These are phyloP conservation scores for Berkeleyomyces basicola DNA, from an alignment of 2,329 filamentous ascomycete species.

Conservation along the genomic window DNA sequence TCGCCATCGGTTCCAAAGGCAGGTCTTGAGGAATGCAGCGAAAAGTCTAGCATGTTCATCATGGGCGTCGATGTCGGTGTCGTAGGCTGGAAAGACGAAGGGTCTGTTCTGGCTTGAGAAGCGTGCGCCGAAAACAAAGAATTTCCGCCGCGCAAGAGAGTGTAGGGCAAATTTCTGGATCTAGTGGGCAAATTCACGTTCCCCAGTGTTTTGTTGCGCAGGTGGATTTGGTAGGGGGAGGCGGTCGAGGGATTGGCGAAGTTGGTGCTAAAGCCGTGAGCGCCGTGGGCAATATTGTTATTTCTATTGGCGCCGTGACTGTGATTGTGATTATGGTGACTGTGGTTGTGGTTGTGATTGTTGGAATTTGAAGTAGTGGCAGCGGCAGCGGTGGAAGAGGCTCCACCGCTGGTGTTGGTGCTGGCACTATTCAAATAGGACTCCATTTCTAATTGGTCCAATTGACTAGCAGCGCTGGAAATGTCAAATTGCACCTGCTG, in stretches of 20 bases:
- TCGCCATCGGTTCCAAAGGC: slow-evolving; percentile 8
- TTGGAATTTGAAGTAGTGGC: background rate
- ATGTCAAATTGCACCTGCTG: background rate
- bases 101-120: background rate
- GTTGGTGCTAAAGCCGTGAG: background rate
- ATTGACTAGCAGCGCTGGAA: background rate
- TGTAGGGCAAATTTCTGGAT: background rate
- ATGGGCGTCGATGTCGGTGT: background rate
- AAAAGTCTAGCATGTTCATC: slow-evolving; percentile 1
- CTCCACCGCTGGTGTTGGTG: background rate
- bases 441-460: background rate
- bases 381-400: background rate
- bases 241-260: background rate
- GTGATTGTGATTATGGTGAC: background rate
- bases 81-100: background rate
- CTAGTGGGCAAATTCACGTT: background rate
- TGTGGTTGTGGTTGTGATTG: background rate
- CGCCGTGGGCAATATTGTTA: background rate
- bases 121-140: background rate
- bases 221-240: background rate
- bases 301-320: background rate
- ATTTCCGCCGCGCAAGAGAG: background rate
- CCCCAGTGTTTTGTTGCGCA: background rate
- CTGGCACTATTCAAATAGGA: background rate
- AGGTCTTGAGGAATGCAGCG: background rate